Percentiles rank a stretch among this genome's conserved stretches.
Evolutionary conservation across 2,329 filamentous ascomycete genomes (phyloP).

Genomic region (Pestalotiopsis sp.): DNA sequence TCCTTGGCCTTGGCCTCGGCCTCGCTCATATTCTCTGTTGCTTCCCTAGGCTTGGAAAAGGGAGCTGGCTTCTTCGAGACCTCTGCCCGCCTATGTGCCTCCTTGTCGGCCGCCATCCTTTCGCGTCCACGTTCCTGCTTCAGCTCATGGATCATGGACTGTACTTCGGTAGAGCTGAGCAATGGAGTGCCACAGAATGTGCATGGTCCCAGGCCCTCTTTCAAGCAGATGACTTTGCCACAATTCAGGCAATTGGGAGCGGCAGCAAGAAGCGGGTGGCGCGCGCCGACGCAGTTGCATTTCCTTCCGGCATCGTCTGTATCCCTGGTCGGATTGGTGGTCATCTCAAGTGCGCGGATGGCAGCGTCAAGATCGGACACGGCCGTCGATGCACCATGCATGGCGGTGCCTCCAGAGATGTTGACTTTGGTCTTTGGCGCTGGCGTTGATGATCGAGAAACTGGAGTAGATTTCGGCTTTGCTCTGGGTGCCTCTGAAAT

Average conservation of each 20-base stretch:
- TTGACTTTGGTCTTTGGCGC: conserved; percentile 67
- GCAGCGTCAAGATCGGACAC: conserved; percentile 75
- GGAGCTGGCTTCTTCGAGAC: conserved; percentile 62
- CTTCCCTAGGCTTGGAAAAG: conserved; percentile 53
- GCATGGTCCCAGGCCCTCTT: conserved; percentile 91
- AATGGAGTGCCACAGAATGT: conserved; percentile 84
- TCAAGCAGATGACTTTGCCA: conserved; percentile 93
- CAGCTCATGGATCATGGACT: conserved; percentile 82
- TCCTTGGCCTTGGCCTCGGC: conserved; percentile 71
- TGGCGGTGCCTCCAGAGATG: conserved; percentile 76
- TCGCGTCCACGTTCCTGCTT: conserved; percentile 85
- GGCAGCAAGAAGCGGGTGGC: conserved; percentile 86
- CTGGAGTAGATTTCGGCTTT: conserved; percentile 57
- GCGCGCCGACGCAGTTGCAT: conserved; percentile 86
- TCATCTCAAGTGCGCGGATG: conserved; percentile 87
- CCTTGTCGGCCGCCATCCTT: conserved; percentile 80
- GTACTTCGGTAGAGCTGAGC: conserved; percentile 72
- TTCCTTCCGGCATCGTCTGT: conserved; percentile 61
- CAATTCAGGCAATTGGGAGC: conserved; percentile 92
- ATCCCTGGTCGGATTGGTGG: conserved; percentile 77
- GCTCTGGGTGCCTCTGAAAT: conserved; percentile 76
- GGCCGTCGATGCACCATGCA: conserved; percentile 79
- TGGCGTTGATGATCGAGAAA: conserved; percentile 53
- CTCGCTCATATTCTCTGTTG: conserved; percentile 43
- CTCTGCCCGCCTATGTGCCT: conserved; percentile 67